These are phyloP conservation scores for Eruca vesicaria DNA, from an alignment of 441 rosid species.

Conservation along the genomic window DNA sequence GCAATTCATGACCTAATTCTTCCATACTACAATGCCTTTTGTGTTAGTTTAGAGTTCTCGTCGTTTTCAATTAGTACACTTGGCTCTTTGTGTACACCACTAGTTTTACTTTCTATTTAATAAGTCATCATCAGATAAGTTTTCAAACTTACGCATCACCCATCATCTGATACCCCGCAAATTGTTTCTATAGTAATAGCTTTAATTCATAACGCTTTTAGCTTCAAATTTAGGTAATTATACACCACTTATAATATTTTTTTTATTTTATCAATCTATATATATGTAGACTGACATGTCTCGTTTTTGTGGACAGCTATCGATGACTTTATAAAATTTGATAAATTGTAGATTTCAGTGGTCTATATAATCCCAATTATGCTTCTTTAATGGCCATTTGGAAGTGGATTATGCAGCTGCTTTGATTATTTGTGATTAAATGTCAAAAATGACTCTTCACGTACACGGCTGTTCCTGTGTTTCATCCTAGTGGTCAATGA, in stretches of 20 bases:
- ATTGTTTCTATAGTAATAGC: constrained; percentile 2
- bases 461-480: neutral
- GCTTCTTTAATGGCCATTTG: constrained; percentile 7
- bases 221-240: constrained; percentile 18
- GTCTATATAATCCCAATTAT: constrained; percentile 1
- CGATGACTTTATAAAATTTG: constrained; percentile 18
- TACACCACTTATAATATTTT: constrained; percentile 26
- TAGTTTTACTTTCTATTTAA: constrained; percentile 21
- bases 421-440: constrained; percentile 7
- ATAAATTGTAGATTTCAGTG: constrained; percentile 1
- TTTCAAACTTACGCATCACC: constrained; percentile 16
- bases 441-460: constrained; percentile 16
- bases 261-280: constrained; percentile 1
- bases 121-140: constrained; percentile 14
- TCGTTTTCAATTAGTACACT: constrained; percentile 13
- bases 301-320: constrained; percentile 26
- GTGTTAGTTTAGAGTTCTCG: constrained; percentile 2
- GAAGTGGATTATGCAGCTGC: constrained; percentile 6
- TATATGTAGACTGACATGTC: constrained; percentile 19
- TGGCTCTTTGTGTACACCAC: constrained; percentile 29
- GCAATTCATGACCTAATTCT: constrained; percentile 34
- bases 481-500: neutral
- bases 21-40: constrained; percentile 13
- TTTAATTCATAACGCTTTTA: constrained; percentile 1
- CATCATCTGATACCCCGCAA: constrained; percentile 9